Conservation (phyloP, 805 yeast species). For the Ogataea angusta region DNA sequence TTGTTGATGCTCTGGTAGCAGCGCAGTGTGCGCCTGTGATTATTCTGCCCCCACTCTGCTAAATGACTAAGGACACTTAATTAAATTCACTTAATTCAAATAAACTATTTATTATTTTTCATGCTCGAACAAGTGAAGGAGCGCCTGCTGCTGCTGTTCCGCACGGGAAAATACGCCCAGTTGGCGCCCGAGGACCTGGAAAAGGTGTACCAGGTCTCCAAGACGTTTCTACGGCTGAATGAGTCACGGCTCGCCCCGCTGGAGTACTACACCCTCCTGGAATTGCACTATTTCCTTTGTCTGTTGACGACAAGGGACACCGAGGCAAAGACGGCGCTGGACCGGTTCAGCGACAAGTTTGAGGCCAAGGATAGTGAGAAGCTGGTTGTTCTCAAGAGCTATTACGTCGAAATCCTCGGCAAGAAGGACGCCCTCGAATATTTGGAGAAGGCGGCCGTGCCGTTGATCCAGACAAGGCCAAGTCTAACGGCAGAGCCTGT, state of each 20-base stretch:
- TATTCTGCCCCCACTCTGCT: too few species aligned
- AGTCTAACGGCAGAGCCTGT: conserved; percentile 27
- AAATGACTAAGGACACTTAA: too few species aligned
- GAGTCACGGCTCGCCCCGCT: conserved; percentile 36
- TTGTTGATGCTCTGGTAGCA: too few species aligned
- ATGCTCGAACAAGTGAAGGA: conserved; percentile 19
- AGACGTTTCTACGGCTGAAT: conserved; percentile 33
- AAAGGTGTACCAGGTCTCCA: conserved; percentile 36
- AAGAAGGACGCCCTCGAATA: conserved; percentile 40
- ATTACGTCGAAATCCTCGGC: conserved; percentile 51
- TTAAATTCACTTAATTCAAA: too few species aligned
- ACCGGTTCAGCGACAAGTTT: conserved; percentile 65
- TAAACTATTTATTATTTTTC: not conserved
- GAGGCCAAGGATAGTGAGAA: conserved; percentile 51
- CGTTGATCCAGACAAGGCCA: conserved; percentile 16
- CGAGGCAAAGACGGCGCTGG: conserved; percentile 67
- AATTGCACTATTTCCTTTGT: conserved; percentile 67
- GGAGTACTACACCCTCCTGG: conserved; percentile 55
- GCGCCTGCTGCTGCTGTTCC: conserved; percentile 48
- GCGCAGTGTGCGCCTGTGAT: too few species aligned
- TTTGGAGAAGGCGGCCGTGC: conserved; percentile 23
- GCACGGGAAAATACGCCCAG: conserved; percentile 48
- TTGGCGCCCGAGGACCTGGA: conserved; percentile 44
- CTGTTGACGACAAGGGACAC: conserved; percentile 60
- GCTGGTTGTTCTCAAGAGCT: conserved; percentile 50